These are phyloP conservation scores for Syzygium grande DNA, from an alignment of 345 rosid species.

Conservation along the genomic window DNA sequence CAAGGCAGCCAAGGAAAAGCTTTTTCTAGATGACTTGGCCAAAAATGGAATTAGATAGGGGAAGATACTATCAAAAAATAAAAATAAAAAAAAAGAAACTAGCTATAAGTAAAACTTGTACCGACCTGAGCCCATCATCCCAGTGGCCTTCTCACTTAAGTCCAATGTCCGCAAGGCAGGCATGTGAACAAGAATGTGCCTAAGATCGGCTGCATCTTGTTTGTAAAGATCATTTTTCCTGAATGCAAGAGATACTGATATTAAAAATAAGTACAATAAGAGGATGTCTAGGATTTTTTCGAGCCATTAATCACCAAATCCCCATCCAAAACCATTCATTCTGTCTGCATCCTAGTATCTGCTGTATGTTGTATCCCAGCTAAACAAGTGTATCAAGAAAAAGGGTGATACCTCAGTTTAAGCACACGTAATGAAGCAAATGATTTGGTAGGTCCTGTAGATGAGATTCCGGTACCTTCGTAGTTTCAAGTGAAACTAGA, in stretches of 20 bases:
- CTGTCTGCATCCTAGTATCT: neutral
- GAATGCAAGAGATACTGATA: neutral
- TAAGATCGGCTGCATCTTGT: slow-evolving; percentile 52
- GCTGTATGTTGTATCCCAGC: neutral
- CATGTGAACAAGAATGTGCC: slow-evolving; percentile 41
- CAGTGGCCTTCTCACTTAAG: slow-evolving; percentile 64
- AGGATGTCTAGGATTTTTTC: neutral
- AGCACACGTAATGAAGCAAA: slow-evolving; percentile 51
- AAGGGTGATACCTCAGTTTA: slow-evolving; percentile 42
- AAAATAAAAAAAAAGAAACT: neutral
- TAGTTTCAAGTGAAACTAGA: slow-evolving; percentile 38
- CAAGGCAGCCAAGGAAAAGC: slow-evolving; percentile 41
- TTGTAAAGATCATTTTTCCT: slow-evolving; percentile 60
- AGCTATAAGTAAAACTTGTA: neutral
- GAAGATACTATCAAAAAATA: slow-evolving; percentile 13
- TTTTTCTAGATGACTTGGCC: slow-evolving; percentile 28
- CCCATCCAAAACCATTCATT: neutral
- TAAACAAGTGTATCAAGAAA: neutral
- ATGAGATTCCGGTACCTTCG: slow-evolving; percentile 9
- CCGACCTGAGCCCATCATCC: slow-evolving; percentile 70
- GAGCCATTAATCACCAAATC: neutral
- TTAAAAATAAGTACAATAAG: neutral
- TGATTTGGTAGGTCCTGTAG: slow-evolving; percentile 25
- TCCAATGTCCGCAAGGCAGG: slow-evolving; percentile 65
- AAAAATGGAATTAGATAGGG: slow-evolving; percentile 53